Conservation (phyloP, 1,284 basidiomycete genomes). For the Cryptococcus floricola region DNA sequence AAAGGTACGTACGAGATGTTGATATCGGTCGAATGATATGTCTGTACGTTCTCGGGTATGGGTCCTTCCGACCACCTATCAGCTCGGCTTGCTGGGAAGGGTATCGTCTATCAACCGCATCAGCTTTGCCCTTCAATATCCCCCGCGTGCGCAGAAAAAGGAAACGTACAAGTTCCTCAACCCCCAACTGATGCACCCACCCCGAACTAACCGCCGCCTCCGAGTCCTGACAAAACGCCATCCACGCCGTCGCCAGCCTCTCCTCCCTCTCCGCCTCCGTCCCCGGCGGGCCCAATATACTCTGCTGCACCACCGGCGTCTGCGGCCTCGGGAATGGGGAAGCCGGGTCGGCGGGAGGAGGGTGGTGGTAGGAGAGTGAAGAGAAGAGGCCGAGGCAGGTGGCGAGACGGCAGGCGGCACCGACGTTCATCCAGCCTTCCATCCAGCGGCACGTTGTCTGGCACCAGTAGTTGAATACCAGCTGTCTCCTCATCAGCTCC, state of each 20-base stretch:
- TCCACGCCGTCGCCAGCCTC: conserved; percentile 25
- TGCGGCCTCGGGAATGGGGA: conserved; percentile 6
- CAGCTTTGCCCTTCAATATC: neutral
- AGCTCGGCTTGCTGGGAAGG: conserved; percentile 19
- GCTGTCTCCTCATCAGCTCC: too few species aligned
- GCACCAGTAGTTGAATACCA: too few species aligned
- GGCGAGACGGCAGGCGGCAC: conserved; percentile 18
- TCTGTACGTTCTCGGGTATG: conserved; percentile 36
- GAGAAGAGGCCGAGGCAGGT: conserved; percentile 30
- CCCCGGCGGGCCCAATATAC: conserved; percentile 21
- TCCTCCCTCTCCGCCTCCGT: conserved; percentile 37
- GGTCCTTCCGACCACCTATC: conserved; percentile 4
- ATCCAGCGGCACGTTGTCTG: conserved; percentile 22
- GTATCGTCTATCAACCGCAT: conserved; percentile 11
- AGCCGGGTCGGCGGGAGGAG: neutral
- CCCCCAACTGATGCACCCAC: conserved; percentile 27
- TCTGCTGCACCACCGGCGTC: conserved; percentile 3
- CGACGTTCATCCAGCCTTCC: conserved; percentile 34
- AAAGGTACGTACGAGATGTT: conserved; percentile 22
- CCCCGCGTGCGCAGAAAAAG: neutral
- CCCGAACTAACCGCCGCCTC: conserved; percentile 23
- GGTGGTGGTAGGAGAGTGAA: neutral
- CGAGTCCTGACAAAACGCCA: conserved; percentile 19
- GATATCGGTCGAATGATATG: conserved; percentile 26
- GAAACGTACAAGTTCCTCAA: conserved; percentile 36